Evolutionary conservation across 108 stramenopile genomes (phyloP), one percentile per base, ranked within the genome.

Genomic region (Skeletonema marinoi): DNA sequence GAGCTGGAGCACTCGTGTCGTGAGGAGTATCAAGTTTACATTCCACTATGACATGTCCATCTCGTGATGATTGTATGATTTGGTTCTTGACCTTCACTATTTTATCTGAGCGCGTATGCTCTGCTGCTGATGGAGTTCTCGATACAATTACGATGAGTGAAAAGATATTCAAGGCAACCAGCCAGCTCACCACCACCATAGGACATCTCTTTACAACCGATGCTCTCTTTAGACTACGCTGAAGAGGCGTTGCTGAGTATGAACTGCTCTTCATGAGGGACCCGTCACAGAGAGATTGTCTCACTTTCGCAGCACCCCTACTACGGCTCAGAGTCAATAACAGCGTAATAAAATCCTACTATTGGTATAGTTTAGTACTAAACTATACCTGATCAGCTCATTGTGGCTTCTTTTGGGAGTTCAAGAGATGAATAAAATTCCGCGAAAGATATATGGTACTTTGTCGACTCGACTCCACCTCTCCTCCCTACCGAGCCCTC

Each of bases 1-100:
- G 30, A 35, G 81, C 77, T 32, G 75, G 68, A 4, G 16, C n/a
- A 35, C 33, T 64, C 35, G 72, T 10, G 32, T 60, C 29, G 50
- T 51, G 42, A 36, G 80, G 76, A 16, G 80, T 81, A 30, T 31
- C 7, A 32, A 81, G 61, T 42, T 64, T 32, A 42, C 80, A 81
- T 61, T 77, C 71, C 21, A 81, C 80, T 19, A 77, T 11, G 30
- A 71, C 71, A 60, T 81, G 65, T 29, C 56, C 68, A 46, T 2
- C 39, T 41, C 32, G 39, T 41, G 39, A 11, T 41, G 39, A 41
- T 41, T 46, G 44, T n/a, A n/a, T 46, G 16, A n/a, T 46, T 46
- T n/a, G 14, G 44, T 5, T 46, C 16, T n/a, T n/a, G 16, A 3
- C 44, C 16, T 46, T 4, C 4, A 16, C 0, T 11, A 16, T 0